Base-by-base conservation (phyloP, 306 rosid genomes). In the Begonia peltatifolia region DNA sequence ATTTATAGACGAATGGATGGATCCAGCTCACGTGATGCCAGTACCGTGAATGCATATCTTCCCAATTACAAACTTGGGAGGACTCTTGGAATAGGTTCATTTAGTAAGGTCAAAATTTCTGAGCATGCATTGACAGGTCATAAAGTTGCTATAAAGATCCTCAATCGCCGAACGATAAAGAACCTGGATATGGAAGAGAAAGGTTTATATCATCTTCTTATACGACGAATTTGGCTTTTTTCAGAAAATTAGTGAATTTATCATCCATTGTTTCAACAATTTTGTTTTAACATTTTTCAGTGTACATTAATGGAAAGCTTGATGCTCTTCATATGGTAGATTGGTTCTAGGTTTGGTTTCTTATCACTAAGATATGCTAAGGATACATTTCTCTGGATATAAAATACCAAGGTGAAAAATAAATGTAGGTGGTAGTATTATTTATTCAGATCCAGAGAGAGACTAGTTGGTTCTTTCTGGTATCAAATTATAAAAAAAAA, bases 161-260 rank as follows among this genome's bases (percentile, higher is more conserved):
- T 90, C 47, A 90, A 90, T 76, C 84, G 94, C 11, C 87, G 77
- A 10, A 90, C 79, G 77, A 83, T 86, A 56, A 83, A 66, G 74
- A 86, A 73, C 69, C 66, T 83, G 95, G 95, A 90, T 41, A 86
- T 90, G 94, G 95, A 90, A 76, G 99, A 90, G 68, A 86, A 90
- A 79, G 99, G 99, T 90, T 14, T 30, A 30, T n/a, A 72, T 46
- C 30, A 42, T 53, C 65, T 65, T 53, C 63, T 56, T 25, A 2
- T 42, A 55, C n/a, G 53, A 23, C 30, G 30, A 2, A 23, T 23
- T 42, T 11, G 36, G 41, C 18, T 35, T n/a, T 14, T 6, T 51
- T 53, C 46, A 13, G 52, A 18, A 23, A 23, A 55, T 42, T 35
- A 46, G 53, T 11, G 20, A 59, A 30, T 30, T 6, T 30, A 30